phyloP scores from a whole-genome alignment of 2,329 filamentous ascomycete species.

The Scytalidium sp. region DNA sequence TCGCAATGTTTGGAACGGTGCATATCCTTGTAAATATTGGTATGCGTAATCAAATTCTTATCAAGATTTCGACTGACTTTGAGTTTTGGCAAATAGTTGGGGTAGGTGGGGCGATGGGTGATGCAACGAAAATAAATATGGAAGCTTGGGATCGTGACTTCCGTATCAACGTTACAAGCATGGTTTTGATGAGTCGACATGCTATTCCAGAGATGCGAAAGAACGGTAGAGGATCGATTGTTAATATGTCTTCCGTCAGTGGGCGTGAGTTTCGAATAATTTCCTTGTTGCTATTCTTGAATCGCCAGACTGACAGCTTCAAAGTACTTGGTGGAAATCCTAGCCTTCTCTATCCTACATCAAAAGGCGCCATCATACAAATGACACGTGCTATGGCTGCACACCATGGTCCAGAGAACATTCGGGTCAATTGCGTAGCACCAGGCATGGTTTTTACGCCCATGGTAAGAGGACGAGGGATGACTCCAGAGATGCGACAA shows the following conservation, averaged over 20 bases:
- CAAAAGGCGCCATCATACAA: constrained; percentile 49
- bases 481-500: constrained; percentile 35
- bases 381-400: constrained; percentile 55
- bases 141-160: constrained; percentile 53
- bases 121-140: constrained; percentile 59
- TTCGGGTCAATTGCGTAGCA: constrained; percentile 54
- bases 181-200: constrained; percentile 63
- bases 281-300: background rate
- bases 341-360: constrained; percentile 43
- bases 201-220: constrained; percentile 57
- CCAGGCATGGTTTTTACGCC: constrained; percentile 49
- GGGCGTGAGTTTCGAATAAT: constrained; percentile 21
- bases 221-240: constrained; percentile 40
- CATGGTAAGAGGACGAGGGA: constrained; percentile 40
- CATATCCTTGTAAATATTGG: constrained; percentile 64
- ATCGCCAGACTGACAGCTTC: background rate
- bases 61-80: background rate
- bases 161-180: constrained; percentile 61
- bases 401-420: constrained; percentile 47
- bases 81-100: constrained; percentile 37
- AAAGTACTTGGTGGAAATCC: constrained; percentile 38
- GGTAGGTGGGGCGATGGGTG: constrained; percentile 54
- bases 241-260: constrained; percentile 34
- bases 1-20: constrained; percentile 49
- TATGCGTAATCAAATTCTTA: constrained; percentile 6